Base-by-base conservation (phyloP, 2,329 filamentous ascomycete genomes). In the Fonsecaea erecta region DNA sequence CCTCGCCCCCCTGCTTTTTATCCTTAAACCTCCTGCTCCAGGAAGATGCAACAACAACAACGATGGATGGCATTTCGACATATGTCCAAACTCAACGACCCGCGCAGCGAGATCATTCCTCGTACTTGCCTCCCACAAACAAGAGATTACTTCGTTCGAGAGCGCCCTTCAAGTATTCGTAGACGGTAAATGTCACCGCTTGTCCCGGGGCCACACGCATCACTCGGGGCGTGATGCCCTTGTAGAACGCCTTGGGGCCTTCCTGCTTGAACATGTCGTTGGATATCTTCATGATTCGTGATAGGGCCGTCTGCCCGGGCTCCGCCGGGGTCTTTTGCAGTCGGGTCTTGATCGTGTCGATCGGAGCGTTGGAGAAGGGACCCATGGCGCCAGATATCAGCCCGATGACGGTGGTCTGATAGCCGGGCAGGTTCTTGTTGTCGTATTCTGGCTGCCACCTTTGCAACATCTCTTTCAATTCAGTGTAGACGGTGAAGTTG, bases 321-420 rank as follows among this genome's bases (percentile, higher is more conserved):
- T 90, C 85, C 2, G 91, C 93, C 0, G 92, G 92, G 58, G 88
- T 95, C 80, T 92, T 95, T 78, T 99, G 95, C 77, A 99, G 81
- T 57, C 95, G 84, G 48, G 95, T 99, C 88, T 99, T 99, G 83
- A 99, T 98, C 43, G 95, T 99, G 76, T 99, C 95, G 76, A 99
- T 98, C 24, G 95, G 95, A 30, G 96, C 95, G 76, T 99, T 99
- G 73, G 91, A 95, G 75, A 99, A 86, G 4, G 95, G 95, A 1
- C 95, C 95, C 86, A 99, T 96, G 67, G 95, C 95, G 72, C 95
- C 95, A 60, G 88, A 92, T 28, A 99, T 89, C 62, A 99, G 84
- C 35, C 93, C 95, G 72, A 98, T 97, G 6, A 94, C 57, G 5
- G 92, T 93, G 1, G 95, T 99, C 81, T 98, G 93, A 80, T 90